Evolutionary conservation across 129 eudicot species (phyloP), one percentile per base, ranked within the genome.

Genomic region (Apium graveolens): DNA sequence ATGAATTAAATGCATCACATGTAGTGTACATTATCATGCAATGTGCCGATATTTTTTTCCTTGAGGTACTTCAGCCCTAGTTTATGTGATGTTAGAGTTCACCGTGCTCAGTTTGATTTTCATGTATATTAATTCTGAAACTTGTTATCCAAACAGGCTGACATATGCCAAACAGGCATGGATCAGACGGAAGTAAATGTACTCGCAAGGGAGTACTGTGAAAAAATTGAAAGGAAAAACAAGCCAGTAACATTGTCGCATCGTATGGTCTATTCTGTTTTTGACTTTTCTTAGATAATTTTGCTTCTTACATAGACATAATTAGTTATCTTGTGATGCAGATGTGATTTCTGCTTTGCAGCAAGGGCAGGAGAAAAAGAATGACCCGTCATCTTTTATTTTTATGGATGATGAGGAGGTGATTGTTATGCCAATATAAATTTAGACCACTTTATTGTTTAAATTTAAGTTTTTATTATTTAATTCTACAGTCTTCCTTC

Each of bases 371-470:
- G 97, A 89, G 78, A 93, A 91, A 85, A 93, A 91, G 63, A 83
- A 89, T 63, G 91, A 93, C 48, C 82, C 97, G 31, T 82, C 91
- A 29, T 93, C 96, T 45, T 84, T 93, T 27, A 84, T 91, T 17
- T 93, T 77, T 85, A 93, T 93, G 98, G 98, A 91, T 80, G 98
- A 93, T 70, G 96, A 91, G 78, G 98, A 93, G 96, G 97, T 91
- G 27, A 60, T 60, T 60, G 84, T 70, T 74, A n/a, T 26, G 24
- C 1, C 26, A 70, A 16, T n/a, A 3, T 41, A 26, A 66, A 24
- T 66, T 14, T 31, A 66, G 10, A 65, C 72, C 20, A 10, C 31
- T 16, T 51, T 24, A 13, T 29, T 41, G 21, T 37, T 41, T 32
- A 60, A 42, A 42, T 73, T 42, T 17, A 4, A 60, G 34, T 26